Conservation (phyloP, 257 asterid species). For the Leonotis leonurus region DNA sequence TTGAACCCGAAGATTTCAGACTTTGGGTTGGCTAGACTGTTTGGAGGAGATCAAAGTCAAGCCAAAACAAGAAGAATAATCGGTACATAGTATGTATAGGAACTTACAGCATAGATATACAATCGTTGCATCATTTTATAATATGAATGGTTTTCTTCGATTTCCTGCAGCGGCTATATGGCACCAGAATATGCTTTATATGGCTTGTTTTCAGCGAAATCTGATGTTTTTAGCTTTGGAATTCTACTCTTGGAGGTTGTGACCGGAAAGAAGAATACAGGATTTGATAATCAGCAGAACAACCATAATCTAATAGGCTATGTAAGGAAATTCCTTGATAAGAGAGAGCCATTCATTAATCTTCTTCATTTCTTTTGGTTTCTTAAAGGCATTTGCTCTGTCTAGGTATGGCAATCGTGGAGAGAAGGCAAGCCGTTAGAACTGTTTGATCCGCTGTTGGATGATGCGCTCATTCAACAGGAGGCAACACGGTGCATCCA, state of each 20-base stretch:
- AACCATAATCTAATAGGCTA: constrained; percentile 28
- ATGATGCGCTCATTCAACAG: neutral
- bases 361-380: neutral
- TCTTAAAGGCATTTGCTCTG: neutral
- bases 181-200: constrained; percentile 28
- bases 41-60: constrained; percentile 18
- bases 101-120: neutral
- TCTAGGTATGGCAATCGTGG: constrained; percentile 35
- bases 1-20: constrained; percentile 32
- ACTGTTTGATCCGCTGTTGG: constrained; percentile 19
- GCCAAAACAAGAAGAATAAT: constrained; percentile 21
- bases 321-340: constrained; percentile 9
- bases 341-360: neutral
- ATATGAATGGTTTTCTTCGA: neutral
- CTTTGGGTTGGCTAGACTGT: constrained; percentile 29
- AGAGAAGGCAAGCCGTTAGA: constrained; percentile 29
- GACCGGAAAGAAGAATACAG: constrained; percentile 31
- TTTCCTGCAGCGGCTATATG: constrained; percentile 28
- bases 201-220: constrained; percentile 25
- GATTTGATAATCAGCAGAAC: neutral
- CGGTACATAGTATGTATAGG: constrained; percentile 22
- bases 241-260: constrained; percentile 26
- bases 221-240: constrained; percentile 35
- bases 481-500: constrained; percentile 26
- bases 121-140: neutral